Evolutionary conservation across 2,329 filamentous ascomycete genomes (phyloP).

Genomic region (Coniosporium tulheliwenetii): DNA sequence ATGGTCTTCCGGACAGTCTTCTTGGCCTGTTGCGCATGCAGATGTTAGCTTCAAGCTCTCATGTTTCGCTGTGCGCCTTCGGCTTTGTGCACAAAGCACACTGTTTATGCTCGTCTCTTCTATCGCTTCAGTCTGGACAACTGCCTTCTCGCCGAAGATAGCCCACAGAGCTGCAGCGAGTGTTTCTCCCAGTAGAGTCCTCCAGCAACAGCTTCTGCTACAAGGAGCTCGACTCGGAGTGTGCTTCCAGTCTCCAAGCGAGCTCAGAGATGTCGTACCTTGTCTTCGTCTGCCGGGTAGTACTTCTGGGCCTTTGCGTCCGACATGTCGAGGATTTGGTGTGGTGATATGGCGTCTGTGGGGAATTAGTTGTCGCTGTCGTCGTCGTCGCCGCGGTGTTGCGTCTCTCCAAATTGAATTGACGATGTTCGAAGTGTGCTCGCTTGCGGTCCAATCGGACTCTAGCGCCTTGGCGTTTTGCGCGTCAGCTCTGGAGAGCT

Average conservation of each 20-base stretch:
- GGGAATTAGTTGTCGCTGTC: no score
- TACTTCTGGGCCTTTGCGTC: constrained; percentile 79
- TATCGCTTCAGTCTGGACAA: neutral
- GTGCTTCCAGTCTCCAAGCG: neutral
- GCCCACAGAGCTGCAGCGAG: no score
- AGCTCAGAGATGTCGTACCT: constrained; percentile 48
- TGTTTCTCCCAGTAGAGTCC: neutral
- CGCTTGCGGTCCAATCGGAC: no score
- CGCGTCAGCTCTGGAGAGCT: no score
- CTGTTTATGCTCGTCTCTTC: neutral
- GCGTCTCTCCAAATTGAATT: no score
- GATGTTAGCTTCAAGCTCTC: constrained; percentile 10
- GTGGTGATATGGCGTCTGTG: no score
- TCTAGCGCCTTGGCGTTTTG: no score
- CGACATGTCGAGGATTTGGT: no score
- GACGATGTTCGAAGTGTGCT: no score
- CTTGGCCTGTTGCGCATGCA: constrained; percentile 40
- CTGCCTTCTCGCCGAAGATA: neutral
- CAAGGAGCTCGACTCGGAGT: neutral
- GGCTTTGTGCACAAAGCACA: neutral
- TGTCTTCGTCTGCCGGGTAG: constrained; percentile 95
- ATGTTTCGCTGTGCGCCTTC: neutral
- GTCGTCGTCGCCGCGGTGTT: no score
- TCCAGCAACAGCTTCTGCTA: constrained; percentile 1
- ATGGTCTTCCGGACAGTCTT: constrained; percentile 58